Conservation (phyloP, 495 filamentous ascomycete species). For the Aspergillus indologenus region DNA sequence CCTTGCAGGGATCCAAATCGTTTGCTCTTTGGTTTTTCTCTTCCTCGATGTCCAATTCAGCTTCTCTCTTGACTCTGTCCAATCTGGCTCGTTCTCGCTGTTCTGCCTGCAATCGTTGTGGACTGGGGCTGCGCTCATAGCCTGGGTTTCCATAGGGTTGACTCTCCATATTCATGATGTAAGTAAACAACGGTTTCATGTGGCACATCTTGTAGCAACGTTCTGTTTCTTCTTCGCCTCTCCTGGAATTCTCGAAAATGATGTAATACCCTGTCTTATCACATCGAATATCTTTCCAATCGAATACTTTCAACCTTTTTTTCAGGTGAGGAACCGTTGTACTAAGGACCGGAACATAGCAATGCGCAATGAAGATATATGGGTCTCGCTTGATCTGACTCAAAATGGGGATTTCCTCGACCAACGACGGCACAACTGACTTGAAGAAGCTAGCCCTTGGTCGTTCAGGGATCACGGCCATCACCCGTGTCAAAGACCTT, state of each 20-base stretch:
- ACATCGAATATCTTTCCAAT: constrained; percentile 71
- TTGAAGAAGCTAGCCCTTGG: constrained; percentile 42
- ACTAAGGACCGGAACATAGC: constrained; percentile 81
- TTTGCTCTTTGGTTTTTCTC: constrained; percentile 80
- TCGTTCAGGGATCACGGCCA: constrained; percentile 42
- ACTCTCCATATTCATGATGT: constrained; percentile 87
- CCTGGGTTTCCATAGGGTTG: constrained; percentile 66
- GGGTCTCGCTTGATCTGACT: constrained; percentile 72
- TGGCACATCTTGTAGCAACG: constrained; percentile 71
- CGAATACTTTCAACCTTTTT: constrained; percentile 75
- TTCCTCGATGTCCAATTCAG: constrained; percentile 74
- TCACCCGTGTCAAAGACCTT: constrained; percentile 46
- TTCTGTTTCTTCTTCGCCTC: constrained; percentile 75
- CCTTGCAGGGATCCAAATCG: constrained; percentile 81
- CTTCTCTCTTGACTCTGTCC: constrained; percentile 61
- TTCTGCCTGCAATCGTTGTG: constrained; percentile 50
- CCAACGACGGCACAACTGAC: constrained; percentile 45
- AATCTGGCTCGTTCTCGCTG: constrained; percentile 52
- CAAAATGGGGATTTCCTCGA: constrained; percentile 60
- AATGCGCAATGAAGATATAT: constrained; percentile 87
- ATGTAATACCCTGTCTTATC: constrained; percentile 90
- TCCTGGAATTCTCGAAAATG: constrained; percentile 70
- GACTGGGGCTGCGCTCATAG: constrained; percentile 61
- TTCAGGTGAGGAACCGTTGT: constrained; percentile 82
- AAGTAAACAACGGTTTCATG: constrained; percentile 80